Evolutionary conservation across 2,329 filamentous ascomycete species (phyloP).

Genomic region (Claviceps arundinis): DNA sequence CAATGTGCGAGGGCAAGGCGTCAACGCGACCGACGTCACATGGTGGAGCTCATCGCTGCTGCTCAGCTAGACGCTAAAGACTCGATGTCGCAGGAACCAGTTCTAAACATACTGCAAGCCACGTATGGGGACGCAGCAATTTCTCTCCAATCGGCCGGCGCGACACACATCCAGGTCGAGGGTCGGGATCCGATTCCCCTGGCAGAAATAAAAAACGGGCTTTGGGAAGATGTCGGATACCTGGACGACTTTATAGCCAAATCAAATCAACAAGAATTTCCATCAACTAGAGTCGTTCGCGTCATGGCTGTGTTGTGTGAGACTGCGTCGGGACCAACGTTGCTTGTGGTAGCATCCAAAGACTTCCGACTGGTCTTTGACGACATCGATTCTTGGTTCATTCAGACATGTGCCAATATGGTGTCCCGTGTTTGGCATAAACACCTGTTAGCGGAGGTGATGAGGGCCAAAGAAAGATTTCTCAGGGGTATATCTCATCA

Average conservation of each 20-base stretch:
- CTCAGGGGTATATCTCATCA: conserved; percentile 29
- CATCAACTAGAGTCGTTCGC: conserved; percentile 20
- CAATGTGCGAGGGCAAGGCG: conserved; percentile 23
- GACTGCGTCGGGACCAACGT: conserved; percentile 16
- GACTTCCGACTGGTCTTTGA: conserved; percentile 32
- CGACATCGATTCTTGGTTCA: conserved; percentile 32
- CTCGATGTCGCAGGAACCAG: neutral
- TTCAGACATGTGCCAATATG: conserved; percentile 24
- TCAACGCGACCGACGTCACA: conserved; percentile 24
- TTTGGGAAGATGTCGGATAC: conserved; percentile 30
- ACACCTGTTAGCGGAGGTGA: conserved; percentile 23
- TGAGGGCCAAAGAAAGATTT: conserved; percentile 30
- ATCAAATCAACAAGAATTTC: conserved; percentile 19
- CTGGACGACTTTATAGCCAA: conserved; percentile 25
- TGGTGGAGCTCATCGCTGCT: conserved; percentile 21
- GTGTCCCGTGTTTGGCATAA: conserved; percentile 26
- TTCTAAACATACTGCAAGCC: neutral
- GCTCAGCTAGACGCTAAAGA: conserved; percentile 10
- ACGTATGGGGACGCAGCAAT: neutral
- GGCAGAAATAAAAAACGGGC: conserved; percentile 20
- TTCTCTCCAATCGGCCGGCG: conserved; percentile 7
- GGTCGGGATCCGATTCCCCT: conserved; percentile 15
- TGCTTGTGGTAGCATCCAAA: conserved; percentile 25
- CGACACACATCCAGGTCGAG: conserved; percentile 8
- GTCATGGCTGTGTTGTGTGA: conserved; percentile 23